Percentiles rank a stretch among this genome's conserved stretches.
These are phyloP conservation scores for Phoma sp. DNA, from an alignment of 2,329 filamentous ascomycete genomes.

Conservation along the genomic window DNA sequence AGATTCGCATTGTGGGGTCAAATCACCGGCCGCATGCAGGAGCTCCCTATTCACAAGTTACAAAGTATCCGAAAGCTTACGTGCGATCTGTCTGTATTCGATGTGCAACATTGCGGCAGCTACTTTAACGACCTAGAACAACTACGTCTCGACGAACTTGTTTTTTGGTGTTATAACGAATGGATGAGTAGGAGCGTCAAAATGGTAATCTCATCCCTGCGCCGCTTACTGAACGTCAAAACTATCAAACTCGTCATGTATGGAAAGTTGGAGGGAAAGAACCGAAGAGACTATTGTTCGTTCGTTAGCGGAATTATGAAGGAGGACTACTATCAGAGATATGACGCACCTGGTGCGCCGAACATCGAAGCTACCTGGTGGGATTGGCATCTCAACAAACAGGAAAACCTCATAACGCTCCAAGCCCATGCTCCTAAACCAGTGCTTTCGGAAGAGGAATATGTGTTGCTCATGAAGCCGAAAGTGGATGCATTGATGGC, in stretches of 20 bases:
- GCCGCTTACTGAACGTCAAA: constrained; percentile 43
- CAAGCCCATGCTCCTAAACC: constrained; percentile 35
- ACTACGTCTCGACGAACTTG: constrained; percentile 40
- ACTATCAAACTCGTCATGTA: constrained; percentile 47
- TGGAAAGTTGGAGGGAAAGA: neutral
- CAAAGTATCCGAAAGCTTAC: constrained; percentile 41
- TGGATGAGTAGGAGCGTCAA: constrained; percentile 28
- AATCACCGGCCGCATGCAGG: neutral
- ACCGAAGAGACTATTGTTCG: constrained; percentile 33
- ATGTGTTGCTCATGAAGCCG: constrained; percentile 49
- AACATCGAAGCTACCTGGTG: constrained; percentile 49
- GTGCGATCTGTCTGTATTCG: constrained; percentile 24
- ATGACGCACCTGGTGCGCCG: constrained; percentile 39
- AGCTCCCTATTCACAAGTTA: constrained; percentile 10
- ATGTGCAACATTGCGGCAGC: constrained; percentile 40
- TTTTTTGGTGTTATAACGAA: constrained; percentile 28
- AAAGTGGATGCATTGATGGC: constrained; percentile 44
- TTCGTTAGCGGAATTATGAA: constrained; percentile 52
- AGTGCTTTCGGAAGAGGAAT: constrained; percentile 45
- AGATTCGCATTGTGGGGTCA: constrained; percentile 41
- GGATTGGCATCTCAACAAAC: constrained; percentile 46
- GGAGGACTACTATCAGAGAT: constrained; percentile 51
- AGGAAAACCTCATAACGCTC: constrained; percentile 40
- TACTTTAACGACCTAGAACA: constrained; percentile 40
- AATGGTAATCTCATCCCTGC: constrained; percentile 43